Conservation (phyloP, 352 stramenopile genomes). For the Phytophthora ohioensis region DNA sequence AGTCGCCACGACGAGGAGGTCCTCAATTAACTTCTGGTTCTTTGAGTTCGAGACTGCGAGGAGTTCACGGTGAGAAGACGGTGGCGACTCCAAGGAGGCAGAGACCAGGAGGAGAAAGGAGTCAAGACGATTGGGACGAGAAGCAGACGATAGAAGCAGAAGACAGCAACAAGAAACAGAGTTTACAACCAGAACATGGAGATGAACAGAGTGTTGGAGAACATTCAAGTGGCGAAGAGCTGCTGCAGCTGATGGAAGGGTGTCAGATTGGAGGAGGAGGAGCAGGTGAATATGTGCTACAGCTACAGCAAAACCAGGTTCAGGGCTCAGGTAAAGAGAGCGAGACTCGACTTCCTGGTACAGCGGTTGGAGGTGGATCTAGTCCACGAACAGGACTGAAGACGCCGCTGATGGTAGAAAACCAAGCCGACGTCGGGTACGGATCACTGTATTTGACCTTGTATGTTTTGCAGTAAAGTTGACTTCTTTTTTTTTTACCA, state of each 20-base stretch:
- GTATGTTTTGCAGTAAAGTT: not conserved
- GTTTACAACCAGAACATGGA: constrained; percentile 19
- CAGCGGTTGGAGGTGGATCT: not conserved
- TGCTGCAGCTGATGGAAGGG: constrained; percentile 28
- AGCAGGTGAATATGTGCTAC: not conserved
- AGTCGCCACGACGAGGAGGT: constrained; percentile 16
- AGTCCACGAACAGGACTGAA: constrained; percentile 10
- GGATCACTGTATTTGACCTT: not conserved
- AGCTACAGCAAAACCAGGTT: constrained; percentile 2
- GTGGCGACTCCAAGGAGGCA: constrained; percentile 19
- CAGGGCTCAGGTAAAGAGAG: constrained; percentile 16
- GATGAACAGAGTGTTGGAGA: constrained; percentile 6
- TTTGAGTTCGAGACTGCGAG: constrained; percentile 25
- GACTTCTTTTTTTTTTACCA: not conserved
- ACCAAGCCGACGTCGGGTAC: constrained; percentile 24
- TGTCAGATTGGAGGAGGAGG: constrained; percentile 19
- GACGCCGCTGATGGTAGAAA: constrained; percentile 6
- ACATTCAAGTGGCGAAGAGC: constrained; percentile 4
- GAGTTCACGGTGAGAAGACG: constrained; percentile 10
- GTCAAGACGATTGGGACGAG: constrained; percentile 1
- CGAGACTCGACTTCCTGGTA: constrained; percentile 8
- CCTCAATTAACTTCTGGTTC: constrained; percentile 3
- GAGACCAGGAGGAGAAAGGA: constrained; percentile 2
- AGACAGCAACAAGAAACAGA: not conserved
- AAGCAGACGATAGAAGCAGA: constrained; percentile 9